Evolutionary conservation across 768 basidiomycete species (phyloP), one percentile per base, ranked within the genome.

Genomic region (Tylopilus subfusipes): DNA sequence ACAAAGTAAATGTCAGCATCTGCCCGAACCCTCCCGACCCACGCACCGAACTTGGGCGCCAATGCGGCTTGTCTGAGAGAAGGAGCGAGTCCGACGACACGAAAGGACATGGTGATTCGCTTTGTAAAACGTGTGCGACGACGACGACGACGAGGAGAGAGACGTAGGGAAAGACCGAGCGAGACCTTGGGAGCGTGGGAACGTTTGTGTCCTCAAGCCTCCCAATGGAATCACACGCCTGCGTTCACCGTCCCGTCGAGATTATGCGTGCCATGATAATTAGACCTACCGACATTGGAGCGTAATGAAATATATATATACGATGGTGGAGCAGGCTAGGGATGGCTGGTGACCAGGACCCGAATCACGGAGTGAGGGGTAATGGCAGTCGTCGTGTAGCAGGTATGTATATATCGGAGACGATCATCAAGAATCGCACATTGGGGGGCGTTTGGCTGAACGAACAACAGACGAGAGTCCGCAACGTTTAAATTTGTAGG

Each of bases 21-120:
- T 9, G 1, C 3, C 22, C 19, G n/a, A 6, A 39, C 24, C 6
- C 25, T 27, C 31, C 3, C 2, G 2, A 19, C 25, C n/a, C 31
- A 69, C 73, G 34, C 42, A 69, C 74, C 62, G 46, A 65, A 42
- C 36, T 59, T 70, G 24, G 64, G 62, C 40, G 62, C 50, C 55
- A 86, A 76, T 0, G 75, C 74, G 19, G 76, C 73, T 55, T 75
- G 78, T 65, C 82, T 80, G 51, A 88, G 69, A 19, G 81, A 74
- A 18, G 83, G 71, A 22, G 81, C 77, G 42, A 88, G 71, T 53
- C 86, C 85, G 47, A 87, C 68, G 39, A 77, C 78, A 69, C 84
- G 79, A 43, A 68, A 54, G 55, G 72, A 72, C 69, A 73, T 74
- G 72, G 74, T 66, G 42, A 55, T 69, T 68, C 38, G 46, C 53